These are phyloP conservation scores for Warburgia ugandensis DNA, from an alignment of 164 flowering plant genomes.

Conservation along the genomic window DNA sequence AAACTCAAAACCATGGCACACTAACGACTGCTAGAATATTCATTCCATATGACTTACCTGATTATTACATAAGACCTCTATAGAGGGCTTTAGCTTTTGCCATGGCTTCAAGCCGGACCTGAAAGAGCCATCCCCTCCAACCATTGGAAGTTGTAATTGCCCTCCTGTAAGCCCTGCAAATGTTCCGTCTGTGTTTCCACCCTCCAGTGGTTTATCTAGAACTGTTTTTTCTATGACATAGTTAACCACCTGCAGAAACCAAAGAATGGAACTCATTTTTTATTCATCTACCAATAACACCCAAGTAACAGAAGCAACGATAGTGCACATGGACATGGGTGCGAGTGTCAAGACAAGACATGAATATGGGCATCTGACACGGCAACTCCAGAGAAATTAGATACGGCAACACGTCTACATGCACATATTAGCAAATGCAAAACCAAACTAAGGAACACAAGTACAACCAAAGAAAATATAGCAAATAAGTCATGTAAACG, in stretches of 20 bases:
- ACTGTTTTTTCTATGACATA: conserved; percentile 90
- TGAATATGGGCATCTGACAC: too few species aligned
- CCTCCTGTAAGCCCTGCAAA: conserved; percentile 49
- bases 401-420: too few species aligned
- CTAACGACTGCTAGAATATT: too few species aligned
- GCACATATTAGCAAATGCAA: too few species aligned
- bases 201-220: conserved; percentile 69
- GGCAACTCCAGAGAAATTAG: too few species aligned
- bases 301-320: too few species aligned
- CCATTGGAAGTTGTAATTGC: conserved; percentile 29
- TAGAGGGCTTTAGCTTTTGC: conserved; percentile 71
- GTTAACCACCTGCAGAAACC: conserved; percentile 60
- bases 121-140: conserved; percentile 56
- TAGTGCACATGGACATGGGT: too few species aligned
- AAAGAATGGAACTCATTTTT: neutral
- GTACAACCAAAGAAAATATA: too few species aligned
- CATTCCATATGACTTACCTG: conserved; percentile 67
- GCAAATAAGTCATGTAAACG: too few species aligned
- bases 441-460: too few species aligned
- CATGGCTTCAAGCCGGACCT: conserved; percentile 59
- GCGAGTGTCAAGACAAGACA: too few species aligned
- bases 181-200: conserved; percentile 38
- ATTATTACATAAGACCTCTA: conserved; percentile 93
- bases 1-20: too few species aligned
- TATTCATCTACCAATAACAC: neutral